Evolutionary conservation across 176 grass and related monocot genomes (phyloP), one percentile per base, ranked within the genome.

Genomic region (Paspalum notatum): DNA sequence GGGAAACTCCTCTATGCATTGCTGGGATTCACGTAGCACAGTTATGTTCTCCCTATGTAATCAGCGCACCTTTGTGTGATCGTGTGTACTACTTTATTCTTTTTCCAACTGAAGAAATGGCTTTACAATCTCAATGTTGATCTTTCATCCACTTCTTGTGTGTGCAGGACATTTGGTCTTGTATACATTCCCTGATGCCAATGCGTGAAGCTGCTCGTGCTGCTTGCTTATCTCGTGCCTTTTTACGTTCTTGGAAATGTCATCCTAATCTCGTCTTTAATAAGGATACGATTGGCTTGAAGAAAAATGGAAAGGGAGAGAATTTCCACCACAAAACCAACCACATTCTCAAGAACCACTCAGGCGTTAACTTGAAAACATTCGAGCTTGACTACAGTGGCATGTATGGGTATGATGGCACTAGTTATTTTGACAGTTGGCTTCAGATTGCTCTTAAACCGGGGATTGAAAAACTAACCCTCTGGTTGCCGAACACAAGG

Each of bases 101-200:
- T 61, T 32, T 32, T 32, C 32, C 32, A 32, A 32, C 32, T 32
- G 32, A 32, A 32, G 32, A 1, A 32, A 32, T 32, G 12, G 12
- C 3, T 18, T 53, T 53, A 53, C 50, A n/a, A 55, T 55, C 53
- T 55, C 2, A 20, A 12, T 64, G 16, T 51, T 64, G 24, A 78
- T 65, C 6, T 40, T 51, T 50, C 39, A 72, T 54, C 46, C 20
- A 17, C 39, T 65, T 3, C 46, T 62, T 8, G 17, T 43, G 41
- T 18, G 14, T 44, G 11, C 54, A 45, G 72, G 72, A 75, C 1
- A 75, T 75, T 10, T 64, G 44, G 72, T 10, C 12, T 12, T 20
- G 59, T 60, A 75, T 60, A 25, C 72, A 75, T 57, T 75, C 37
- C 20, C 40, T 75, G n/a, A 25, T 75, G 72, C 39, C 72, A 45